These are phyloP conservation scores for Dictyostelium discoideum DNA, from an alignment of 78 protist genomes.

Conservation along the genomic window dicty_2.7 NC_007090.3:1860001-1860500, in stretches of 20 bases:
- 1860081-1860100: neutral
- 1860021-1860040: neutral
- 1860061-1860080: slow-evolving; percentile 4
- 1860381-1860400: slow-evolving; percentile 16
- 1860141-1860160: neutral
- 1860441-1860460: neutral
- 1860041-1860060: slow-evolving; percentile 20
- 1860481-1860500: slow-evolving; percentile 70
- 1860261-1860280: neutral
- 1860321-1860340: slow-evolving; percentile 18
- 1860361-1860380: slow-evolving; percentile 51
- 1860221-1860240: neutral
- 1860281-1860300: neutral
- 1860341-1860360: slow-evolving; percentile 66
- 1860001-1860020: slow-evolving; percentile 34
- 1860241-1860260: too few species aligned
- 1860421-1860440: neutral
- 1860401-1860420: neutral
- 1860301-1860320: slow-evolving; percentile 4
- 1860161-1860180: too few species aligned
- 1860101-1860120: neutral
- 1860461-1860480: slow-evolving; percentile 69
- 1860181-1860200: neutral
- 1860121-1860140: neutral
- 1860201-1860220: neutral